Base-by-base conservation (phyloP, 2,329 filamentous ascomycete genomes). In the Xylariaceae sp. region DNA sequence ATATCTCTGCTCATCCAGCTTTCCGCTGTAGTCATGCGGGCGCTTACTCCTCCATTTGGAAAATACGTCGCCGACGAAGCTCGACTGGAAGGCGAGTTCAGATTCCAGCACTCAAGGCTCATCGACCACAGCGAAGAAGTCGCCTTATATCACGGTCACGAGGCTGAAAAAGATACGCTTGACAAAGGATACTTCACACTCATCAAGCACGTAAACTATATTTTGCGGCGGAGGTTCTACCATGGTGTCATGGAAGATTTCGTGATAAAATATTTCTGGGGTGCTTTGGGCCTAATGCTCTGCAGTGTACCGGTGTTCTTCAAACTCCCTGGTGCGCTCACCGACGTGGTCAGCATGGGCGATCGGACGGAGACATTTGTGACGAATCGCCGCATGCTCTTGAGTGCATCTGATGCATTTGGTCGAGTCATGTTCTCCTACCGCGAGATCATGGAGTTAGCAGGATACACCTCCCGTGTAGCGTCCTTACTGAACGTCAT, bases 221-320 rank as follows among this genome's bases (percentile, higher is more conserved):
- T 97, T 54, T 71, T 98, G 50, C 80, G 91, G 32, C 78, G 88
- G 51, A 82, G 93, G 39, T 87, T 98, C 65, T 97, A 97, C 66
- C 92, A 98, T 65, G 92, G 91, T n/a, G 85, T 98, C 60, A 96
- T 97, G 92, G 93, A 98, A 65, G 93, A 98, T 66, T 98, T 96
- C 67, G 89, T 97, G 47, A 95, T 98, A 68, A 98, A 98, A 68
- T 98, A 98, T 65, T 93, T 97, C 69, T 98, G 93, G 93, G 93
- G 93, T 33, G 92, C 93, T 2, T 68, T 98, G 35, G 93, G 93
- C 2, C 76, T 98, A 53, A 68, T 95, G 53, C 82, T 98, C 8
- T 98, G 93, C 73, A 94, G 89, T 66, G 83, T 95, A 1, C 93
- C 93, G 0, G 92, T 97, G 2, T 98, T 98, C 66, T 87, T 98